Base-by-base conservation (phyloP, 2,329 filamentous ascomycete genomes). In the Diaporthe sp. region DNA sequence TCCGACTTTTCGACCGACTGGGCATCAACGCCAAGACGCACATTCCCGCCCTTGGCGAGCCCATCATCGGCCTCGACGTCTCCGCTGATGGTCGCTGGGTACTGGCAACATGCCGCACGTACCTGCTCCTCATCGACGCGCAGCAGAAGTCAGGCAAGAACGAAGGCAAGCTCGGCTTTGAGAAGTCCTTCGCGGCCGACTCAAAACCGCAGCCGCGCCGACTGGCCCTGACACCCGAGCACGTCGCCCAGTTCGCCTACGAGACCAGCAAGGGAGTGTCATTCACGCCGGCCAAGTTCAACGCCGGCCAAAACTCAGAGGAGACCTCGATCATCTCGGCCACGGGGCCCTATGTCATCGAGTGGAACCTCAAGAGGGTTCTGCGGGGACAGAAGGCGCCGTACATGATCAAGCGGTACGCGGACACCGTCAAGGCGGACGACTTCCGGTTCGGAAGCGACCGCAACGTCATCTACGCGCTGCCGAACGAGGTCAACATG, bases 401-500 rank as follows among this genome's bases (percentile, higher is more conserved):
- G 0, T 99, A 99, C 86, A 94, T 92, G 78, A 98, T 99, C 88
- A 98, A 98, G 88, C 93, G 97, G 22, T 99, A 99, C 82, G 90
- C 92, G 0, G 97, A 99, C 80, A 94, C 97, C 77, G 95, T 99
- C 81, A 98, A 97, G 88, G 97, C 97, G 5, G 97, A 99, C 83
- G 97, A 99, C 83, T 99, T 99, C 91, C 95, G 97, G 80, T 99
- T 95, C 80, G 96, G 96, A 61, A 96, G 93, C 7, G 97, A 99
- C 84, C 97, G 98, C 90, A 98, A 98, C 80, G 95, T 99, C 79
- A 98, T 99, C 80, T 96, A 99, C 47, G 97, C 97, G 0, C 86
- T 99, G 77, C 96, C 97, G 2, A 98, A 99, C 81, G 96, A 98
- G 83, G 97, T 99, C 78, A 97, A 98, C 84, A 98, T 98, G 96